Conservation (phyloP, 2,329 filamentous ascomycete genomes). For the Tolypocladium cylindrosporum region DNA sequence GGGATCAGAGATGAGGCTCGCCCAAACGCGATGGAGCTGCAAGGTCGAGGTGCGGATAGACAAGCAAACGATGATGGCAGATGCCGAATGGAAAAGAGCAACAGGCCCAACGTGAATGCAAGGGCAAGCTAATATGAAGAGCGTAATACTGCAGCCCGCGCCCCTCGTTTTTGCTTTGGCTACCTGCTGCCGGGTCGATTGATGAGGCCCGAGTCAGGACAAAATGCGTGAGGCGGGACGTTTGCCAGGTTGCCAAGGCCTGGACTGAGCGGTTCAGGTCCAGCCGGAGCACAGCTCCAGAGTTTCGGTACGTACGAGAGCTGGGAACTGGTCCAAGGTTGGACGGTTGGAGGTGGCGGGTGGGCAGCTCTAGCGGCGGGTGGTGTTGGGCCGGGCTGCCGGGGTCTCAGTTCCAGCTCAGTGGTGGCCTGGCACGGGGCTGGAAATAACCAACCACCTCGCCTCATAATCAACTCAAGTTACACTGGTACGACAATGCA, state of each 20-base stretch:
- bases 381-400: background rate
- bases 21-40: background rate
- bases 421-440: background rate
- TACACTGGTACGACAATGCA: background rate
- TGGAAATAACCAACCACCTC: background rate
- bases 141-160: background rate
- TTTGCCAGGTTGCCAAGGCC: background rate
- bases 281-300: background rate
- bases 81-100: background rate
- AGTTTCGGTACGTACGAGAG: background rate
- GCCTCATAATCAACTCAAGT: background rate
- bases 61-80: background rate
- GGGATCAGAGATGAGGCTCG: background rate
- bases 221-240: background rate
- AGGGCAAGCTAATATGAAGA: background rate
- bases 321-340: background rate
- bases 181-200: background rate
- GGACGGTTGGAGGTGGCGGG: background rate
- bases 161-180: background rate
- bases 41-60: background rate
- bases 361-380: background rate
- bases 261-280: background rate
- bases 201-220: background rate
- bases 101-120: background rate
- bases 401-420: background rate